phyloP scores from a whole-genome alignment of 495 filamentous ascomycete species.

The Aspergillus nanangensis region DNA sequence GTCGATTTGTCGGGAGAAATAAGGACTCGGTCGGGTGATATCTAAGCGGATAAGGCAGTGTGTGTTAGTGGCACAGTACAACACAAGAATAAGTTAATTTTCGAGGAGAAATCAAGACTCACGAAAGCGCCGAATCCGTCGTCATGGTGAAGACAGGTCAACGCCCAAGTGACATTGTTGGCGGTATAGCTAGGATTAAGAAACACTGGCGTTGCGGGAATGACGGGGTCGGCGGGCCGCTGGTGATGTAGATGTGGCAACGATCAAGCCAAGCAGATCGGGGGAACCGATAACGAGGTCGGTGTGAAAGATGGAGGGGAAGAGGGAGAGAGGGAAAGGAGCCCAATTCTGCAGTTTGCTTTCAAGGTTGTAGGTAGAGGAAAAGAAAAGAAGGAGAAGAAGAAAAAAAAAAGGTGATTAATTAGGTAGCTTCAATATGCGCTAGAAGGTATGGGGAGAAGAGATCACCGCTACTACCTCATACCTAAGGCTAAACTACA shows the following conservation, averaged over 20 bases:
- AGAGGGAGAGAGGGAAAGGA: background rate
- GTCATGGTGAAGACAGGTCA: constrained; percentile 37
- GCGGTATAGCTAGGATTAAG: constrained; percentile 7
- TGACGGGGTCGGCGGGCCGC: constrained; percentile 3
- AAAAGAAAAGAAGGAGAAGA: background rate
- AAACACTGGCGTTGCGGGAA: constrained; percentile 9
- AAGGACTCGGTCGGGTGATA: constrained; percentile 55
- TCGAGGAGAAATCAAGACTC: constrained; percentile 5
- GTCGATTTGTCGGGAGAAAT: constrained; percentile 59
- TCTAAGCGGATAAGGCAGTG: constrained; percentile 27
- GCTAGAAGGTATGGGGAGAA: no score
- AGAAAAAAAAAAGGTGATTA: background rate
- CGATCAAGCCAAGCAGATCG: no score
- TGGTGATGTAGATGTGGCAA: constrained; percentile 2
- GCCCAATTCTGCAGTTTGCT: background rate
- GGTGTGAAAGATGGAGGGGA: background rate
- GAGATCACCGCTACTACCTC: background rate
- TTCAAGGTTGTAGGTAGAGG: no score
- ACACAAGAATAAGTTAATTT: no score
- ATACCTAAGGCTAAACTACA: no score
- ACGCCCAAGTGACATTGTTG: constrained; percentile 33
- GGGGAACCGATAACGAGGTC: background rate
- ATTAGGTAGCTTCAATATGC: background rate
- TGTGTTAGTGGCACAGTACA: constrained; percentile 6
- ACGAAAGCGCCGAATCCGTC: constrained; percentile 40